These are phyloP conservation scores for Herpetospermum pedunculosum DNA, from an alignment of 306 rosid species.

Conservation along the genomic window DNA sequence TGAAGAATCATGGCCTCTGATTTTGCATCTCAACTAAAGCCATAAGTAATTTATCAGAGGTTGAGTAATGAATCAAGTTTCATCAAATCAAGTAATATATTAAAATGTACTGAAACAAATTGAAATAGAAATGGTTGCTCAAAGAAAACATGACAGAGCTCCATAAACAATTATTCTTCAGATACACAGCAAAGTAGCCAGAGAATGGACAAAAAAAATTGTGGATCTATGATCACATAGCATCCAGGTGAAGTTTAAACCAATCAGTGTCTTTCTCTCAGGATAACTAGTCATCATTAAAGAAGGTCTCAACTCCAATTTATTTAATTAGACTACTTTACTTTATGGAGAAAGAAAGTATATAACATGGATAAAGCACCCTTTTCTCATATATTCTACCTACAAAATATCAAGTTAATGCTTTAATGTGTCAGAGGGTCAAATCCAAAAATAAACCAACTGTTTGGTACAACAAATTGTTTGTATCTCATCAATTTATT, in stretches of 20 bases:
- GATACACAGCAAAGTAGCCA: neutral
- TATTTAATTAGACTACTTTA: slow-evolving; percentile 5
- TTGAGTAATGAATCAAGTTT: slow-evolving; percentile 10
- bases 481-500: neutral
- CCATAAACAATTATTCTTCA: neutral
- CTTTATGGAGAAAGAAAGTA: neutral
- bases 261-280: neutral
- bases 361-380: slow-evolving; percentile 4
- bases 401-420: slow-evolving; percentile 1
- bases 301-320: neutral
- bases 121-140: neutral
- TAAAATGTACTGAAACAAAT: neutral
- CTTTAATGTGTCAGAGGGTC: neutral
- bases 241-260: slow-evolving; percentile 11
- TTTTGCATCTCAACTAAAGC: slow-evolving; percentile 54
- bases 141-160: neutral
- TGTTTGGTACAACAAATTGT: slow-evolving; percentile 9
- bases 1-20: slow-evolving; percentile 24
- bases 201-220: neutral
- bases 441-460: slow-evolving; percentile 1
- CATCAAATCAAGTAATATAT: neutral
- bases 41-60: slow-evolving; percentile 12
- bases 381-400: neutral
- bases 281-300: neutral
- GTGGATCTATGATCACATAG: neutral